These are phyloP conservation scores for Rosa lucieae DNA, from an alignment of 306 rosid species.

Conservation along the genomic window DNA sequence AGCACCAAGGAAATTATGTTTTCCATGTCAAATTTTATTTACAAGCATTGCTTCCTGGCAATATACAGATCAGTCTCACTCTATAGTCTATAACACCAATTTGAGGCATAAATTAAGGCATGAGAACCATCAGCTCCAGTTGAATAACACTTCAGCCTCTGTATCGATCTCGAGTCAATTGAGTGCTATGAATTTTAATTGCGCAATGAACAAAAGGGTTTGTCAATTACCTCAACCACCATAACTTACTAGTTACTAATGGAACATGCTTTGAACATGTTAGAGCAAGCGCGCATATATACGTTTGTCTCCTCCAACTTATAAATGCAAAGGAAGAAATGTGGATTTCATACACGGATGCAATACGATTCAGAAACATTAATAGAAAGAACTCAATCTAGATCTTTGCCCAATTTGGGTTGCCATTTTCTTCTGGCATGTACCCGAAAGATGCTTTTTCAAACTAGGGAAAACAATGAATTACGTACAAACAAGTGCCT, in stretches of 20 bases:
- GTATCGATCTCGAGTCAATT: conserved; percentile 11
- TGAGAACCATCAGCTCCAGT: conserved; percentile 15
- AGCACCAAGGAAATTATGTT: too few species aligned
- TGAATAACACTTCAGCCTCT: background rate
- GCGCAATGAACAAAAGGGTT: background rate
- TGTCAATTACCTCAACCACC: background rate
- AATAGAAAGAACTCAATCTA: background rate
- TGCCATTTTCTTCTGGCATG: background rate
- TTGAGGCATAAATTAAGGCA: background rate
- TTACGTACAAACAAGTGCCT: background rate
- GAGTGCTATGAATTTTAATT: conserved; percentile 17
- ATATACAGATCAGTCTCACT: background rate
- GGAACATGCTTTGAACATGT: background rate
- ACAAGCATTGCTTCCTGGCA: background rate
- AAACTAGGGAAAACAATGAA: too few species aligned
- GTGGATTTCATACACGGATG: background rate
- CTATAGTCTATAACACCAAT: background rate
- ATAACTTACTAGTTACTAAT: background rate
- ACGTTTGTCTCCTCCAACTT: background rate
- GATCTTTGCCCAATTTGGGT: background rate
- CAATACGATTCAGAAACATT: background rate
- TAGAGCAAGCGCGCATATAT: background rate
- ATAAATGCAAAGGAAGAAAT: background rate
- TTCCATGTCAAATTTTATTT: background rate
- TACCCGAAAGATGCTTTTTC: background rate